Evolutionary conservation across 495 filamentous ascomycete species (phyloP), one percentile per base, ranked within the genome.

Genomic region (Elasticomyces elasticus): DNA sequence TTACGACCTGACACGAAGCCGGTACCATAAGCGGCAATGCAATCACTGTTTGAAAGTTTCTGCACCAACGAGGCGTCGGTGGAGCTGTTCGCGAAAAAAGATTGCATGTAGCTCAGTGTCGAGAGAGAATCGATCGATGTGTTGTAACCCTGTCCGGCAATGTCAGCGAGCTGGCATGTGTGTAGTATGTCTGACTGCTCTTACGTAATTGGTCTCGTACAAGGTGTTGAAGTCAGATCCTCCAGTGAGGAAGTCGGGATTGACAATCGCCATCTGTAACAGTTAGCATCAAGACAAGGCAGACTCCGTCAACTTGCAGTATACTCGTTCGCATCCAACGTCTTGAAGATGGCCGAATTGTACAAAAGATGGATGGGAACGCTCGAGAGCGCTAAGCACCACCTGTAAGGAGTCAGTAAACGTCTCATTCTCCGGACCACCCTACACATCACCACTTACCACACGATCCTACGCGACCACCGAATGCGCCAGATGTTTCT

Each of bases 301-400:
- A n/a, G n/a, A n/a, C 56, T 28, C 66, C 56, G 5, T 66, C 59
- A 15, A 66, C 71, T 22, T n/a, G 70, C 27, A 33, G 63, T 54
- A 50, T 74, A 76, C 27, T 71, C 62, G 25, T 72, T 69, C 10
- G 68, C 63, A 40, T 62, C 58, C 24, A 70, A 50, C 33, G 55
- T 61, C 23, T 60, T 57, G 27, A 64, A 56, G 5, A 72, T 43
- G 28, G 58, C 58, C 5, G 61, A 64, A 41, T 68, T 69, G 46
- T 65, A 67, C 28, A 61, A 27, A n/a, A 61, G 41, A 35, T 61
- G 58, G 20, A 61, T 49, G 5, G 54, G 54, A 15, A 61, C 25
- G 35, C 56, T 60, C 0, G 54, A 50, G 3, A 52, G 24, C 9
- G 41, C 55, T 2, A 61, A 25, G 11, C 60, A 13, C 17, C 20